Evolutionary conservation across 805 yeast species (phyloP).

Genomic region (Kodamaea kaohsiungensis): DNA sequence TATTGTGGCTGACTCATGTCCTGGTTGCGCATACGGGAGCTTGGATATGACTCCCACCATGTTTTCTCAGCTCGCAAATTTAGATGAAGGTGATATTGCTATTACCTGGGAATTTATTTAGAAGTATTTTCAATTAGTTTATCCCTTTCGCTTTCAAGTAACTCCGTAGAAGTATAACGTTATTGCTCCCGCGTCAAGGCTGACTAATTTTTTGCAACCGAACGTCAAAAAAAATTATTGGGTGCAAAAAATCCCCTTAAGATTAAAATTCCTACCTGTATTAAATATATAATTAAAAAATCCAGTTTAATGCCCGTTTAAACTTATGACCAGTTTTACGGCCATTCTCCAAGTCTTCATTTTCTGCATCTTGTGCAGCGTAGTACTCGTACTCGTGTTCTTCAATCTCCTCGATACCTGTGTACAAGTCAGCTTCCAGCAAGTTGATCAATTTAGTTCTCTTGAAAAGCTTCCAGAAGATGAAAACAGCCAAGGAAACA

Average conservation of each 20-base stretch:
- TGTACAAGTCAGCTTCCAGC: conserved; percentile 45
- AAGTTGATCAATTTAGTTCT: conserved; percentile 41
- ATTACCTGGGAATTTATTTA: conserved; percentile 47
- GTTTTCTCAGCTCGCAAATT: conserved; percentile 50
- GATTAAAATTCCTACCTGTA: not conserved
- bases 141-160: too few relatives aligned
- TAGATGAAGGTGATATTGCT: conserved; percentile 51
- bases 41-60: conserved; percentile 62
- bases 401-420: conserved; percentile 50
- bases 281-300: conserved; percentile 14
- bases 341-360: conserved; percentile 10
- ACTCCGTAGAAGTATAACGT: too few relatives aligned
- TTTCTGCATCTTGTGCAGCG: conserved; percentile 33
- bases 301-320: conserved; percentile 20
- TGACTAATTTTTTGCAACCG: not conserved
- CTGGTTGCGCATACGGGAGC: conserved; percentile 48
- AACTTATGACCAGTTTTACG: conserved; percentile 10
- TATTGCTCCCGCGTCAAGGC: too few relatives aligned
- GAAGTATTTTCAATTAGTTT: not conserved
- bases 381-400: conserved; percentile 48
- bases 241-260: not conserved
- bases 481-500: conserved; percentile 31
- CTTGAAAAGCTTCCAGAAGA: conserved; percentile 38
- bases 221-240: not conserved
- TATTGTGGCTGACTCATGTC: conserved; percentile 57